Conservation (phyloP, 1,284 basidiomycete genomes). For the Stereum hirsutum region DNA sequence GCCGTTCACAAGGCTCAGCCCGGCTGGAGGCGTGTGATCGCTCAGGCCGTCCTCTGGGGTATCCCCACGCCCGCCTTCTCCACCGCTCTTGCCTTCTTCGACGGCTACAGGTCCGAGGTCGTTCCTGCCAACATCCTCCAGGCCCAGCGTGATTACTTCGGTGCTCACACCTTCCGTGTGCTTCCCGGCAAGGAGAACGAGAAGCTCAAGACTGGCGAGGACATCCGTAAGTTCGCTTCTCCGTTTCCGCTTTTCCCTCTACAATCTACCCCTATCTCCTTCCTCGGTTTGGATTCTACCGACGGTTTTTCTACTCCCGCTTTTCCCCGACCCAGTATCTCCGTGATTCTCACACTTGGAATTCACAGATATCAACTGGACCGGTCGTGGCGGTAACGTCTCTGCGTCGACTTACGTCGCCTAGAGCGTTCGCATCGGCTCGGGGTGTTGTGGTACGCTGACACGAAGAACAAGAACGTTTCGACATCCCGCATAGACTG, state of each 20-base stretch:
- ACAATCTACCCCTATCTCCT: slow-evolving; percentile 3
- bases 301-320: no score
- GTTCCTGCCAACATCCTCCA: slow-evolving; percentile 94
- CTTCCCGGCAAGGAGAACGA: slow-evolving; percentile 84
- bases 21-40: slow-evolving; percentile 96
- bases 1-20: slow-evolving; percentile 93
- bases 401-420: slow-evolving; percentile 90
- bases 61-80: slow-evolving; percentile 95
- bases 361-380: slow-evolving; percentile 85
- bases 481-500: no score
- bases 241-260: slow-evolving; percentile 2
- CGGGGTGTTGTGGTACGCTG: no score
- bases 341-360: slow-evolving; percentile 6
- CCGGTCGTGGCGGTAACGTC: slow-evolving; percentile 89
- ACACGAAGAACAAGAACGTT: no score
- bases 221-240: slow-evolving; percentile 81
- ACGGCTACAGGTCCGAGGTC: slow-evolving; percentile 90
- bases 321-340: no score
- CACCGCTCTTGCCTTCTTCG: slow-evolving; percentile 97
- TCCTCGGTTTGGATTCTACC: background rate
- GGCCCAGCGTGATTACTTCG: slow-evolving; percentile 91
- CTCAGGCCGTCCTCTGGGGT: slow-evolving; percentile 96
- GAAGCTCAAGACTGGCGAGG: slow-evolving; percentile 71
- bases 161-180: slow-evolving; percentile 92
- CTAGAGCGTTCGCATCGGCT: slow-evolving; percentile 32